A percentile compares a stretch with the other conserved stretches of the same genome.
These are phyloP conservation scores for Fusarium azukiicola DNA, from an alignment of 2,329 filamentous ascomycete species.

Conservation along the genomic window DNA sequence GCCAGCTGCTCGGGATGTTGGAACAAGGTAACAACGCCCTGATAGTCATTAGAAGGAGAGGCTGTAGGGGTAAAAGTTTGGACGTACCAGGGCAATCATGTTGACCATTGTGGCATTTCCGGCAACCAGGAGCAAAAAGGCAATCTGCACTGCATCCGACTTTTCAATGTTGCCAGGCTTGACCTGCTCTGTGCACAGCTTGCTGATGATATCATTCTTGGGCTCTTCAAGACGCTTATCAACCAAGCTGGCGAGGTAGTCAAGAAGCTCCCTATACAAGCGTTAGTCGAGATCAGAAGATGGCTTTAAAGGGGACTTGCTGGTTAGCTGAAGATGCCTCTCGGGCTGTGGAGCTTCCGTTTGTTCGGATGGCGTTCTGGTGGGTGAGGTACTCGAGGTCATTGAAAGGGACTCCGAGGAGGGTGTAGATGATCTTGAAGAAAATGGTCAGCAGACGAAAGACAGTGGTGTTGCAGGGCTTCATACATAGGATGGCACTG, in stretches of 20 bases:
- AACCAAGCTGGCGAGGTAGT: conserved; percentile 68
- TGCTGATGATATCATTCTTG: conserved; percentile 70
- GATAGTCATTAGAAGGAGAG: background rate
- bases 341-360: conserved; percentile 69
- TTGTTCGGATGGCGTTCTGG: conserved; percentile 70
- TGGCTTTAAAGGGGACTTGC: conserved; percentile 45
- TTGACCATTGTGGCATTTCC: conserved; percentile 75
- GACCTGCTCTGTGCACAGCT: conserved; percentile 66
- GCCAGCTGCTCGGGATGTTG: conserved; percentile 67
- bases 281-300: background rate
- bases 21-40: conserved; percentile 69
- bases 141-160: conserved; percentile 69
- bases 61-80: rapidly evolving
- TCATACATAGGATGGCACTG: conserved; percentile 69
- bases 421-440: conserved; percentile 70
- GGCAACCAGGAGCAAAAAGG: conserved; percentile 72
- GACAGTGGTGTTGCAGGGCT: background rate
- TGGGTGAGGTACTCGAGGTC: conserved; percentile 70
- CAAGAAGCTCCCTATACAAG: conserved; percentile 62
- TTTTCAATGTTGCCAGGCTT: conserved; percentile 63
- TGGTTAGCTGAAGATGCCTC: conserved; percentile 69
- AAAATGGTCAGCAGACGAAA: background rate
- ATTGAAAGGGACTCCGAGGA: conserved; percentile 71
- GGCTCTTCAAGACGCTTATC: conserved; percentile 64
- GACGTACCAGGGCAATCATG: conserved; percentile 69